Conservation (phyloP, 768 basidiomycete species). For the Termitomyces sp. region DNA sequence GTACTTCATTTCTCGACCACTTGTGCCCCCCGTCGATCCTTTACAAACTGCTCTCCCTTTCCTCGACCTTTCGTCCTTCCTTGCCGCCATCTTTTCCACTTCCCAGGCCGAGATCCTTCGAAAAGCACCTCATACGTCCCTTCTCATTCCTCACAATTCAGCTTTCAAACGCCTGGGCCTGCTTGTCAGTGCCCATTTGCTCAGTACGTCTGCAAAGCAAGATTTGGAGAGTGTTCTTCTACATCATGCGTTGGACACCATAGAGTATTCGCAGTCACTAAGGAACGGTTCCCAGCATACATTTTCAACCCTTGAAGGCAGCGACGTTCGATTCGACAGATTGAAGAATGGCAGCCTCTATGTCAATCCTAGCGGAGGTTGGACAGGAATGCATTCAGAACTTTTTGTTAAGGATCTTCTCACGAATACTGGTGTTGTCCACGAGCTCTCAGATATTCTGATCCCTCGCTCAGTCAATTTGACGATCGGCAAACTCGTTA, state of each 20-base stretch:
- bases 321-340: slow-evolving; percentile 67
- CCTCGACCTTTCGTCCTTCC: slow-evolving; percentile 85
- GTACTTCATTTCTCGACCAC: slow-evolving; percentile 82
- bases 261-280: slow-evolving; percentile 66
- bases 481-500: slow-evolving; percentile 84
- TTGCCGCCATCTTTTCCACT: slow-evolving; percentile 86
- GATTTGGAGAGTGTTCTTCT: slow-evolving; percentile 80
- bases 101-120: slow-evolving; percentile 68
- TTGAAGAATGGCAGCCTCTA: slow-evolving; percentile 44
- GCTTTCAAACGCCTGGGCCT: slow-evolving; percentile 84
- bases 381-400: slow-evolving; percentile 62
- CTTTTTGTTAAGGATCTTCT: slow-evolving; percentile 61
- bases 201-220: slow-evolving; percentile 67
- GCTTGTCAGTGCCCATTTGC: slow-evolving; percentile 82
- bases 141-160: slow-evolving; percentile 84
- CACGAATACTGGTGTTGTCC: slow-evolving; percentile 86
- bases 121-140: slow-evolving; percentile 62
- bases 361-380: slow-evolving; percentile 69
- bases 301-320: slow-evolving; percentile 81
- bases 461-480: slow-evolving; percentile 85
- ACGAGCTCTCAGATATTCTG: slow-evolving; percentile 79
- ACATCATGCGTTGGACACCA: slow-evolving; percentile 77
- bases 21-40: slow-evolving; percentile 77
- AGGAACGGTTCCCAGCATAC: slow-evolving; percentile 63
- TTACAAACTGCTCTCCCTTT: slow-evolving; percentile 75